These are phyloP conservation scores for Cutaneotrichosporon cutaneum DNA, from an alignment of 1,284 basidiomycete genomes.

Conservation along the genomic window DNA sequence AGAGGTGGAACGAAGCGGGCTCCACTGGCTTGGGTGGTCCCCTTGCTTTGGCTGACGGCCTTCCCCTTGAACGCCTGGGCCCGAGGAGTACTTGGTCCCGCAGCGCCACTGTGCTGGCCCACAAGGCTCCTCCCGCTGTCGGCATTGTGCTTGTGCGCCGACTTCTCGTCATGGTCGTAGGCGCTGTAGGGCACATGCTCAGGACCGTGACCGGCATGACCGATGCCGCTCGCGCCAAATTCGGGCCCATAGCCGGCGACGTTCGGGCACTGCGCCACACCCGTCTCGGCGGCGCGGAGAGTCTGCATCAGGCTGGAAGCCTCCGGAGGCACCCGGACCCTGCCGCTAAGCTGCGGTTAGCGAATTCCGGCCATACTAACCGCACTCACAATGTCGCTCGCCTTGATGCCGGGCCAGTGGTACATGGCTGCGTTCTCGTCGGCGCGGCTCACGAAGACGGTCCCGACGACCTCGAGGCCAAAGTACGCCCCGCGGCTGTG, in stretches of 20 bases:
- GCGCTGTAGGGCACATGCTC: background rate
- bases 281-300: slow-evolving; percentile 9
- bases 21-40: background rate
- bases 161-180: background rate
- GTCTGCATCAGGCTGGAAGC: slow-evolving; percentile 2
- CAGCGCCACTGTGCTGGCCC: background rate
- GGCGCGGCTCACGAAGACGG: slow-evolving; percentile 8
- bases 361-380: no score
- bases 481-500: slow-evolving; percentile 11
- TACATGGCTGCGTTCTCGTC: slow-evolving; percentile 15
- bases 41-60: background rate
- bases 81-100: background rate
- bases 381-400: slow-evolving; percentile 9
- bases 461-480: slow-evolving; percentile 12
- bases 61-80: no score
- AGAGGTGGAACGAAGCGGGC: background rate
- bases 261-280: slow-evolving; percentile 4
- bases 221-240: background rate
- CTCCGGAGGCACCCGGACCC: slow-evolving; percentile 1
- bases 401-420: slow-evolving; percentile 13
- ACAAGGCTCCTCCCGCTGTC: background rate
- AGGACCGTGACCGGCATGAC: background rate
- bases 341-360: slow-evolving; percentile 9
- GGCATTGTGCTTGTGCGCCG: background rate
- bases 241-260: slow-evolving; percentile 8